Conservation (phyloP, 192 early-diverging fungal species). For the Coemansia sp. region DNA sequence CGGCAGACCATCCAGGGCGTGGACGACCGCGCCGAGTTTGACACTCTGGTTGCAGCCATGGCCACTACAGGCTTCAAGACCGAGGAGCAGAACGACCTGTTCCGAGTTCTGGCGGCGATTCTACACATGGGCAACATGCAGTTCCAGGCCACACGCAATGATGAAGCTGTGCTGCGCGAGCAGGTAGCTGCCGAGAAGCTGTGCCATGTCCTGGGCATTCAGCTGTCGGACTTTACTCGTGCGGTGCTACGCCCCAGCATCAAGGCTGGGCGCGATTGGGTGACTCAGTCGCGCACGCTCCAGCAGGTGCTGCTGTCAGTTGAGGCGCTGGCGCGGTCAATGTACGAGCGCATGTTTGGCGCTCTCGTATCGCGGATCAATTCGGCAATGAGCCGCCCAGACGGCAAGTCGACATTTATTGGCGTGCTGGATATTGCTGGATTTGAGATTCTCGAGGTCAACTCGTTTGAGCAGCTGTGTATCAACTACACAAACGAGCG, state of each 20-base stretch:
- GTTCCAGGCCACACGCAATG: slow-evolving; percentile 73
- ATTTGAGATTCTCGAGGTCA: slow-evolving; percentile 97
- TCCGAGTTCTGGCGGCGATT: slow-evolving; percentile 81
- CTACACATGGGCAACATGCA: slow-evolving; percentile 93
- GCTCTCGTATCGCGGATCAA: slow-evolving; percentile 89
- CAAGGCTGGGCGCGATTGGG: slow-evolving; percentile 95
- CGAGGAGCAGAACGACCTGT: slow-evolving; percentile 79
- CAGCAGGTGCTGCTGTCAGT: slow-evolving; percentile 84
- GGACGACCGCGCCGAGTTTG: slow-evolving; percentile 83
- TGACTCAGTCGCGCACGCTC: slow-evolving; percentile 83
- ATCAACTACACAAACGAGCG: slow-evolving; percentile 99
- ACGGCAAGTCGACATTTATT: slow-evolving; percentile 82
- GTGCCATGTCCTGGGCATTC: slow-evolving; percentile 92
- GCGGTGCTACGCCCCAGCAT: slow-evolving; percentile 85
- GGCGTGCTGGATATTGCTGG: slow-evolving; percentile 99
- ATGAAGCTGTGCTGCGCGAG: slow-evolving; percentile 82
- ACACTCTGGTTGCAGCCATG: slow-evolving; percentile 72
- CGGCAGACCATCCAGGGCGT: slow-evolving; percentile 91
- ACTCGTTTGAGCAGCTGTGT: slow-evolving; percentile 98
- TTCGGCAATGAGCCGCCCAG: slow-evolving; percentile 58
- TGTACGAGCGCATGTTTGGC: slow-evolving; percentile 97
- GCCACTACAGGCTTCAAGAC: slow-evolving; percentile 73
- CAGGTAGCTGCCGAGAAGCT: slow-evolving; percentile 78
- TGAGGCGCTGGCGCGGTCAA: slow-evolving; percentile 84
- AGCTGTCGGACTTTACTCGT: slow-evolving; percentile 81